These are phyloP conservation scores for Blastocystis sp. DNA, from an alignment of 352 stramenopile genomes.

Conservation along the genomic window DNA sequence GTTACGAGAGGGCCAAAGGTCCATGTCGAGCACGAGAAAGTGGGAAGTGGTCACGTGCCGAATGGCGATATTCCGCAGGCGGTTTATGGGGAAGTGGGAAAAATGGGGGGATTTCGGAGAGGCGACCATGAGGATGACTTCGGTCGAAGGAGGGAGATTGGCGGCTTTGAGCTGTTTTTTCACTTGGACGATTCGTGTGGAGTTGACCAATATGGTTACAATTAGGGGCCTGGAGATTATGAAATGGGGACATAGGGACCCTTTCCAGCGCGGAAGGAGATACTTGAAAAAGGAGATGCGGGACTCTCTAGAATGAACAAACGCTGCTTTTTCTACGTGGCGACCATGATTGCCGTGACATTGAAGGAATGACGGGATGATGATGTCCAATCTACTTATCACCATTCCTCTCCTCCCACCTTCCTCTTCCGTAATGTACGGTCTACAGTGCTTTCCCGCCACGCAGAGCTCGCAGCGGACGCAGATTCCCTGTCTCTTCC, in stretches of 20 bases:
- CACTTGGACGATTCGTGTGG: neutral
- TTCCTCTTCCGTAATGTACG: neutral
- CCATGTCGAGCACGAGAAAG: conserved; percentile 58
- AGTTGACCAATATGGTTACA: neutral
- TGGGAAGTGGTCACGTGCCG: conserved; percentile 48
- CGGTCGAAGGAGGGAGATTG: neutral
- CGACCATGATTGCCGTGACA: neutral
- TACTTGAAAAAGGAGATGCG: neutral
- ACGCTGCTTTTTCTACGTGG: neutral
- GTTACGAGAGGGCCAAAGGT: conserved; percentile 54
- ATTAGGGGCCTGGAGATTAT: neutral
- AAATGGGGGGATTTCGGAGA: neutral
- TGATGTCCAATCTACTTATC: neutral
- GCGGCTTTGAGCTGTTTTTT: neutral
- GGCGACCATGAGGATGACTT: neutral
- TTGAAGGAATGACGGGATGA: neutral
- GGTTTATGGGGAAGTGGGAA: conserved; percentile 55
- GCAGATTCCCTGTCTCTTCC: neutral
- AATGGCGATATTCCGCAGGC: conserved; percentile 57
- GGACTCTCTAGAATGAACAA: neutral
- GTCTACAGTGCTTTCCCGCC: neutral
- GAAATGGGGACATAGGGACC: neutral
- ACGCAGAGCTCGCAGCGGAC: neutral
- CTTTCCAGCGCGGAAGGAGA: neutral
- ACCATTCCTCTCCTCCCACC: neutral